Evolutionary conservation across 2,329 filamentous ascomycete species (phyloP), one percentile per base, ranked within the genome.

Genomic region (Nothomitra cinnamomea): DNA sequence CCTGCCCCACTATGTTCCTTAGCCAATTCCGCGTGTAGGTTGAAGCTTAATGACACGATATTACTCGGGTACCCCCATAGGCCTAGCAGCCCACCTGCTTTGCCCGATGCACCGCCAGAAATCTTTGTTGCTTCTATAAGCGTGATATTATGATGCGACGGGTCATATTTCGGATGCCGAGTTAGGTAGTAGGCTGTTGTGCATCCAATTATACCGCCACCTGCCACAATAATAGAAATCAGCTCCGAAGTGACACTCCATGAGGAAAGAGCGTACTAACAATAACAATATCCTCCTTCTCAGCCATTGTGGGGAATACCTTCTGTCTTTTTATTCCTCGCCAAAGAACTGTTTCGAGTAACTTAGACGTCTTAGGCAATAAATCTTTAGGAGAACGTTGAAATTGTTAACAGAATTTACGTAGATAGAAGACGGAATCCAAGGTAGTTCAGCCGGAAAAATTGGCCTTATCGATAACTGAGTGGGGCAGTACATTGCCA

Each of bases 21-120:
- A 1, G 56, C 53, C 8, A 58, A 25, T 36, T 58, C 38, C 21
- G 41, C 17, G 41, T 58, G 56, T 17, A 55, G 53, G 2, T 28
- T 38, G 36, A 24, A 56, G 40, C 56, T 57, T 17, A 58, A 40
- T 10, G 56, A 56, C 5, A 54, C 56, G 35, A 58, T 57, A 36
- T 48, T 48, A 12, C 25, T 22, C 13, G 56, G 56, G 38, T 58
- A 57, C 24, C 56, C 56, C 56, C 56, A 58, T 15, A 25, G 50
- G 1, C 48, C 56, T 41, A 58, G 19, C 10, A 58, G 42, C 38
- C 56, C 56, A 15, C 56, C 56, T 53, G 56, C 56, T 52, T 58
- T 58, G 8, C 56, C 56, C 6, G 56, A 58, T 22, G 56, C 53
- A 19, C 56, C 53, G 22, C 56, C 56, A 22, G 53, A 56, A 21